These are phyloP conservation scores for Margaritispora aquatica DNA, from an alignment of 495 filamentous ascomycete species.

Conservation along the genomic window DNA sequence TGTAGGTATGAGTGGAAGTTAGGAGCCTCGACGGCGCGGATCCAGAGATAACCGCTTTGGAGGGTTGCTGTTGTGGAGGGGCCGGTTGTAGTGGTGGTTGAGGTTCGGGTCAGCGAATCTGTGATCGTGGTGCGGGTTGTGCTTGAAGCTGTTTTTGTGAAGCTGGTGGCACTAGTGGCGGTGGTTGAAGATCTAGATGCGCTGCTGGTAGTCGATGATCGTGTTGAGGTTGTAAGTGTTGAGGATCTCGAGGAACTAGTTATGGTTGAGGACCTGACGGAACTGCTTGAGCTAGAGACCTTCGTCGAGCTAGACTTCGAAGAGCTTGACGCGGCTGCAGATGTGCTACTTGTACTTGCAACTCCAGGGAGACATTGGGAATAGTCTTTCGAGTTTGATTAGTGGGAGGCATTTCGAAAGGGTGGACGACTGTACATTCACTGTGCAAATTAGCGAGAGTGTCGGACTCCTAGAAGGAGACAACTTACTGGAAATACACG, in stretches of 20 bases:
- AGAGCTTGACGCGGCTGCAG: conserved; percentile 1
- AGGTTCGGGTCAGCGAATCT: no score
- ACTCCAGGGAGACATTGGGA: conserved; percentile 30
- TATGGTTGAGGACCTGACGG: neutral
- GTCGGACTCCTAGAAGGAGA: neutral
- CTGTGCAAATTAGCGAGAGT: conserved; percentile 3
- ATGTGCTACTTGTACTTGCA: neutral
- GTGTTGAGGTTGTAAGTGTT: neutral
- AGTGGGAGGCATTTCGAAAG: no score
- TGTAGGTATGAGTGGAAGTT: conserved; percentile 63
- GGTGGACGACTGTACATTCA: conserved; percentile 9
- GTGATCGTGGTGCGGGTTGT: conserved; percentile 1
- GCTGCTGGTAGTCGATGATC: neutral
- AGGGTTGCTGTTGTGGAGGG: conserved; percentile 34
- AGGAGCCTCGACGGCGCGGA: conserved; percentile 51
- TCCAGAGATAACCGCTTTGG: conserved; percentile 49
- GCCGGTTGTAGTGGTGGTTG: conserved; percentile 17
- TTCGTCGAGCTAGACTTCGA: neutral
- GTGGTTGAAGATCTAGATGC: neutral
- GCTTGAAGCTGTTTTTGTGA: conserved; percentile 17
- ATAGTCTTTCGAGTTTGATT: no score
- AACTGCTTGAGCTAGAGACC: neutral
- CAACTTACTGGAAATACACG: conserved; percentile 5
- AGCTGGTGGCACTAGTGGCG: neutral
- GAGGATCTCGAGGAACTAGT: neutral